Conservation (phyloP, 2,329 filamentous ascomycete genomes). For the Pezicula carpinea region DNA sequence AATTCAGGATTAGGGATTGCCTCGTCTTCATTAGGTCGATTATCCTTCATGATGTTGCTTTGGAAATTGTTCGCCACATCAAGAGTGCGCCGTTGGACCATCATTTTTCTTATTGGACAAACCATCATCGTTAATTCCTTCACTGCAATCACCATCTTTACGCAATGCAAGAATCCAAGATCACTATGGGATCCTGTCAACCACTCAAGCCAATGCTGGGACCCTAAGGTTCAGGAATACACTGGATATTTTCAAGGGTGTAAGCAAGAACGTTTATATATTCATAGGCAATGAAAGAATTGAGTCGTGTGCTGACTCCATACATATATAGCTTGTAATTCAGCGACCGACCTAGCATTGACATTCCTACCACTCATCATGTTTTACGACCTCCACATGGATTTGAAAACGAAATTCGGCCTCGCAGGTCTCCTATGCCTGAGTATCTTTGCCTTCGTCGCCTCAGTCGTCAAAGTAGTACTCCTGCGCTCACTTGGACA, state of each 20-base stretch:
- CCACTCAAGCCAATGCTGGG: slow-evolving; percentile 2
- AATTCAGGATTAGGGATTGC: not conserved
- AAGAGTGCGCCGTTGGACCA: not conserved
- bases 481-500: slow-evolving; percentile 3
- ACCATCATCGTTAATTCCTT: slow-evolving; percentile 3
- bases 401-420: slow-evolving; percentile 3
- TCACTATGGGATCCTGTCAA: slow-evolving; percentile 2
- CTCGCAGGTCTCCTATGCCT: slow-evolving; percentile 1
- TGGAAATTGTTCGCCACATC: slow-evolving; percentile 3
- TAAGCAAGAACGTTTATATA: no score
- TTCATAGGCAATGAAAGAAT: not conserved
- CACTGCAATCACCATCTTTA: slow-evolving; percentile 1
- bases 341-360: slow-evolving; percentile 3
- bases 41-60: slow-evolving; percentile 2
- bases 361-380: slow-evolving; percentile 2
- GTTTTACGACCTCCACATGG: slow-evolving; percentile 3
- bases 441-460: slow-evolving; percentile 3
- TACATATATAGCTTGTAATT: slow-evolving; percentile 1
- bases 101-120: slow-evolving; percentile 1
- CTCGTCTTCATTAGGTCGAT: not conserved
- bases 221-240: not conserved
- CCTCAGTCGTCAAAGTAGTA: slow-evolving; percentile 8
- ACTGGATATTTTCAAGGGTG: slow-evolving; percentile 2
- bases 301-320: no score
- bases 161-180: slow-evolving; percentile 1